These are phyloP conservation scores for Aegilops speltoides DNA, from an alignment of 176 grass and related monocot species.

Conservation along the genomic window DNA sequence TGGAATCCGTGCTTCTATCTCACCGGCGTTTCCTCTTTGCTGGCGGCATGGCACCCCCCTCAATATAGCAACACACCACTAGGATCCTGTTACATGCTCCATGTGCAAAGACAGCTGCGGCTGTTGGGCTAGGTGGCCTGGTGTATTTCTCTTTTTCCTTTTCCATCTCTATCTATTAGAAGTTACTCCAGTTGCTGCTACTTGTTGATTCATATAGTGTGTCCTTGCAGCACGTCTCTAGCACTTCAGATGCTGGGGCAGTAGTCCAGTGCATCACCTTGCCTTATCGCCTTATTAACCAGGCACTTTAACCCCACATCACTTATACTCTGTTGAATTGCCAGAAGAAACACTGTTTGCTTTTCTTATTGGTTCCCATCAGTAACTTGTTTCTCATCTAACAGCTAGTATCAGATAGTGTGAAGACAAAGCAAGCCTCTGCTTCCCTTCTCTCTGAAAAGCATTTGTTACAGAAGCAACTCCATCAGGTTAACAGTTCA, in stretches of 20 bases:
- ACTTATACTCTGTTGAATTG: neutral
- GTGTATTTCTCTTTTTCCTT: neutral
- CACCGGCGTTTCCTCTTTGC: neutral
- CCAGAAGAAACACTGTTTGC: slow-evolving; percentile 1
- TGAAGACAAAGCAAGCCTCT: slow-evolving; percentile 91
- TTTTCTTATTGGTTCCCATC: neutral
- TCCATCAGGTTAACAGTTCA: slow-evolving; percentile 70
- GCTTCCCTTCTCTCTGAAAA: slow-evolving; percentile 87
- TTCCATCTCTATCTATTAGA: neutral
- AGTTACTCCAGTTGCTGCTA: neutral
- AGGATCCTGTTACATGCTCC: neutral
- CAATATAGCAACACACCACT: neutral
- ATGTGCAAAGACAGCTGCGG: neutral
- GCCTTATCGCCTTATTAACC: neutral
- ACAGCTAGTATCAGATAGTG: slow-evolving; percentile 97
- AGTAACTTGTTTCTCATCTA: slow-evolving; percentile 40
- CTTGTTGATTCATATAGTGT: neutral
- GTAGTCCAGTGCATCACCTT: neutral
- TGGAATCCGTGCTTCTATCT: neutral
- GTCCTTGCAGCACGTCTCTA: neutral
- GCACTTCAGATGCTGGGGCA: neutral
- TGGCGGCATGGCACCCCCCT: neutral
- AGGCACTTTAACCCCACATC: neutral
- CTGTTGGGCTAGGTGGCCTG: slow-evolving; percentile 3
- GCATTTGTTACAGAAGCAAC: slow-evolving; percentile 77